phyloP scores from a whole-genome alignment of 106 monocot genomes.

The Dendrobium catenatum region DNA sequence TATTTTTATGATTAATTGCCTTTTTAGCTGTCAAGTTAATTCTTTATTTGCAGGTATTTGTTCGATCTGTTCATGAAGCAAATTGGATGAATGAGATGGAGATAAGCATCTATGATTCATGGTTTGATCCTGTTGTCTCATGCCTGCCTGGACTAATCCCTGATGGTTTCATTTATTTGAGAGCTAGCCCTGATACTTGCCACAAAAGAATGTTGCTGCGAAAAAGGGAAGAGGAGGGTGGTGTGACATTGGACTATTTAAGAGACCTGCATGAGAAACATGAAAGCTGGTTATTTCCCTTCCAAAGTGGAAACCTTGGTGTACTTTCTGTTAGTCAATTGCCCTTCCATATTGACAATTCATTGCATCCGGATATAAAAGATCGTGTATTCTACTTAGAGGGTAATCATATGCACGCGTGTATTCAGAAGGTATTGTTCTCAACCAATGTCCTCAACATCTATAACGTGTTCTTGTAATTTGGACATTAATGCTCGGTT shows the following conservation, averaged over 20 bases:
- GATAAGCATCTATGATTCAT: slow-evolving; percentile 97
- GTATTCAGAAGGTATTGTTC: slow-evolving; percentile 78
- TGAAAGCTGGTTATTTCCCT: slow-evolving; percentile 94
- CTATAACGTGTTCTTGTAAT: neutral
- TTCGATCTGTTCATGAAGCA: slow-evolving; percentile 95
- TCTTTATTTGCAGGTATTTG: slow-evolving; percentile 65
- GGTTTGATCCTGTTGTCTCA: slow-evolving; percentile 99
- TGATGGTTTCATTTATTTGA: slow-evolving; percentile 96
- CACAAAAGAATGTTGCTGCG: slow-evolving; percentile 90
- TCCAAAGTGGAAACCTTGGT: slow-evolving; percentile 62
- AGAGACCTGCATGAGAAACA: slow-evolving; percentile 93
- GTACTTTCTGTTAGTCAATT: slow-evolving; percentile 73
- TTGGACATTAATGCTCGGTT: slow-evolving; percentile 5
- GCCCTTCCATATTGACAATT: slow-evolving; percentile 51
- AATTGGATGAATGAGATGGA: slow-evolving; percentile 99
- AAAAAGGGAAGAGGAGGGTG: slow-evolving; percentile 82
- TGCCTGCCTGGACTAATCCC: slow-evolving; percentile 83
- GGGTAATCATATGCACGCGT: slow-evolving; percentile 89
- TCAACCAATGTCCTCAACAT: neutral
- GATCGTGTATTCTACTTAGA: slow-evolving; percentile 91
- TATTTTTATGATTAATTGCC: neutral
- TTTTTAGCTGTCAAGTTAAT: neutral
- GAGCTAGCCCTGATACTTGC: slow-evolving; percentile 97
- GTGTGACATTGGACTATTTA: slow-evolving; percentile 76
- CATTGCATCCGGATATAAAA: slow-evolving; percentile 85